Conservation (phyloP, 2,329 filamentous ascomycete genomes). For the Rhynchosporium agropyri region DNA sequence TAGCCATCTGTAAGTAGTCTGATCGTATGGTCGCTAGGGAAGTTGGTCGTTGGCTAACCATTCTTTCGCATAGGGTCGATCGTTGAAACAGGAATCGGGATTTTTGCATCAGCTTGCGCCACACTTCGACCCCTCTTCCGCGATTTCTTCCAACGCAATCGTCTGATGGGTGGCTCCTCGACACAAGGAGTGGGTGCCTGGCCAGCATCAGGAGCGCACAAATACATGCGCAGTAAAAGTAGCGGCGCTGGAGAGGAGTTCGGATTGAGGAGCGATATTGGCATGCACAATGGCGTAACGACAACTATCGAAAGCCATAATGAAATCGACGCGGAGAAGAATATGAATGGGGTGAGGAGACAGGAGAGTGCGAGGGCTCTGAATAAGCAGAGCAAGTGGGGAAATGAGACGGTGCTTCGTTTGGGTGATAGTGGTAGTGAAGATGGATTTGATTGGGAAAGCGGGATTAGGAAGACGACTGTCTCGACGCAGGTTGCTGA, state of each 20-base stretch:
- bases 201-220: slow-evolving; percentile 19
- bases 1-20: slow-evolving; percentile 42
- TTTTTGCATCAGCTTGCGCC: slow-evolving; percentile 46
- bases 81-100: slow-evolving; percentile 47
- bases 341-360: slow-evolving; percentile 12
- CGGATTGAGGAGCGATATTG: slow-evolving; percentile 29
- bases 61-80: slow-evolving; percentile 41
- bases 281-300: slow-evolving; percentile 25
- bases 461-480: slow-evolving; percentile 29
- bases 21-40: too few relatives aligned
- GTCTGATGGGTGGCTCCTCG: slow-evolving; percentile 25
- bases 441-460: slow-evolving; percentile 20
- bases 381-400: slow-evolving; percentile 19
- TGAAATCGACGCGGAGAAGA: slow-evolving; percentile 13
- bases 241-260: slow-evolving; percentile 22
- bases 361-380: slow-evolving; percentile 6
- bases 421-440: slow-evolving; percentile 27
- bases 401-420: slow-evolving; percentile 19
- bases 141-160: slow-evolving; percentile 30
- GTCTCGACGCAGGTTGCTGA: slow-evolving; percentile 23
- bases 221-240: slow-evolving; percentile 26
- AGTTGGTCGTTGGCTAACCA: not conserved
- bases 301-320: slow-evolving; percentile 29
- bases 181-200: slow-evolving; percentile 14
- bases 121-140: slow-evolving; percentile 46